Conservation (phyloP, 108 stramenopile species). For the Craspedostauros australis region DNA sequence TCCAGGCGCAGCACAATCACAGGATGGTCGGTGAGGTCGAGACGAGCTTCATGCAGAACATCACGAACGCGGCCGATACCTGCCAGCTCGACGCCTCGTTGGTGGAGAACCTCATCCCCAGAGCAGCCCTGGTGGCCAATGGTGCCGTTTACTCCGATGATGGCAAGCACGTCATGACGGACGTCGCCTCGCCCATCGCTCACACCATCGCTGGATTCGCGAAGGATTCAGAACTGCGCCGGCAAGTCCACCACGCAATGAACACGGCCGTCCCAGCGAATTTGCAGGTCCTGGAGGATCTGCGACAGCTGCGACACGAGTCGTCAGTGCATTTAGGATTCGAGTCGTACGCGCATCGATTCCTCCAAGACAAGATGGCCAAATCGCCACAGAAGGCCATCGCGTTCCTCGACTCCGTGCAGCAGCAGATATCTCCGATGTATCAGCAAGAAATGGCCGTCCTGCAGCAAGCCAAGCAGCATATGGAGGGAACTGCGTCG, state of each 20-base stretch:
- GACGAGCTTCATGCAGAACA: slow-evolving; percentile 58
- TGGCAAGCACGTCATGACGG: slow-evolving; percentile 11
- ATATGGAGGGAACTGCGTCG: slow-evolving; percentile 45
- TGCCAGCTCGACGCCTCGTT: slow-evolving; percentile 34
- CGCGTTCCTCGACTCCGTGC: slow-evolving; percentile 48
- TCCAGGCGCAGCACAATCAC: slow-evolving; percentile 55
- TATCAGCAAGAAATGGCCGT: slow-evolving; percentile 56
- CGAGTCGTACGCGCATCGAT: slow-evolving; percentile 64
- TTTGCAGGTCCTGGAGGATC: slow-evolving; percentile 59
- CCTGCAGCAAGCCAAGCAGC: slow-evolving; percentile 42
- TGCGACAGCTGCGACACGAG: slow-evolving; percentile 55
- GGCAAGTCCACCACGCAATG: slow-evolving; percentile 62
- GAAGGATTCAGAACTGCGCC: slow-evolving; percentile 43
- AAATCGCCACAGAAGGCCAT: slow-evolving; percentile 34
- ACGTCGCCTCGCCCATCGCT: slow-evolving; percentile 50
- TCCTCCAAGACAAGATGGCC: slow-evolving; percentile 77
- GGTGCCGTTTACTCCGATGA: slow-evolving; percentile 19
- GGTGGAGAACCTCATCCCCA: slow-evolving; percentile 54
- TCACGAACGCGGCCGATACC: slow-evolving; percentile 50
- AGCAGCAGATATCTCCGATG: slow-evolving; percentile 21
- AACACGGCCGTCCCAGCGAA: slow-evolving; percentile 71
- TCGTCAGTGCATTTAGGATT: slow-evolving; percentile 61
- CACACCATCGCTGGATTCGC: slow-evolving; percentile 66
- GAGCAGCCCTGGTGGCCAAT: slow-evolving; percentile 34
- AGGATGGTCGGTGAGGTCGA: slow-evolving; percentile 73